Evolutionary conservation across 2,329 filamentous ascomycete species (phyloP), one percentile per base, ranked within the genome.

Genomic region (Fusarium decemcellulare): DNA sequence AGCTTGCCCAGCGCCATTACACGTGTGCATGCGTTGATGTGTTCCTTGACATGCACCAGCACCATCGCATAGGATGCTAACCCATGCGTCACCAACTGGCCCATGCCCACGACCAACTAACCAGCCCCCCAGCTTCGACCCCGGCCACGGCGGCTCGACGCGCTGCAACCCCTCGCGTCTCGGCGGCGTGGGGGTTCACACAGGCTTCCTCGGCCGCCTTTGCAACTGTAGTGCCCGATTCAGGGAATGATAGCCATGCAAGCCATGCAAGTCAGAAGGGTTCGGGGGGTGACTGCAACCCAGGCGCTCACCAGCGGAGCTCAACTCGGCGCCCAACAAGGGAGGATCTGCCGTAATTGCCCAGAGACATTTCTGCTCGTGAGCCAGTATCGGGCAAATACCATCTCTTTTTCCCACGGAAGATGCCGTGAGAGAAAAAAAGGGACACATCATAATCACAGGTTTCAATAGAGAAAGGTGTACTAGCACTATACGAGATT

Each of bases 181-280:
- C 60, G 71, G 69, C 64, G 53, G 56, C 72, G 72, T 73, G 72
- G 72, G 72, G 72, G 72, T 55, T 50, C 61, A 23, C 59, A 46
- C 69, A 52, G 32, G 30, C 47, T 61, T 52, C 54, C 55, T 68
- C 65, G 67, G 40, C 51, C 47, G 50, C 60, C 66, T 56, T 68
- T 67, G 51, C 46, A 70, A 67, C 69, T 69, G 54, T 42, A 63
- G 60, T 71, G 57, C 61, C 63, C 71, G 68, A 68, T 56, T 72
- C 69, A 74, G 69, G 66, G 64, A 72, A 64, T 65, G 44, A 61
- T 63, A 64, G 61, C 64, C 63, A 70, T 70, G 67, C 67, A 70
- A 65, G 56, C 71, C 67, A 74, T 73, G 71, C 72, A 74, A 72
- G 71, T 74, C 69, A 73, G 70, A 72, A 74, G 59, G 61, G 59